phyloP scores from a whole-genome alignment of 2,329 filamentous ascomycete genomes.

The Cladosporium sp. region DNA sequence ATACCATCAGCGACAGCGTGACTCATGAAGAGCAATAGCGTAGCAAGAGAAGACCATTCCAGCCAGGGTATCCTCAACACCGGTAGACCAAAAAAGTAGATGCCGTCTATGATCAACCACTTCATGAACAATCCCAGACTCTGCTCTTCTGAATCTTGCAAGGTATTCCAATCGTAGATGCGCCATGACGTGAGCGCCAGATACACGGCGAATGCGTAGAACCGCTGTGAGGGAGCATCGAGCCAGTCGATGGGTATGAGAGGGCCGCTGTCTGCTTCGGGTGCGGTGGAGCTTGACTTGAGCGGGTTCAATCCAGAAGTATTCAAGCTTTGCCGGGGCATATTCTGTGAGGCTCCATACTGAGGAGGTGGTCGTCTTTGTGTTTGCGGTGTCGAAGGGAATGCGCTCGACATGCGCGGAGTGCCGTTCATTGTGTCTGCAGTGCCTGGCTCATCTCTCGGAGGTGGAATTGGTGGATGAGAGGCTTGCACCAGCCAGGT shows the following conservation, averaged over 20 bases:
- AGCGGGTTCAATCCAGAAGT: constrained; percentile 26
- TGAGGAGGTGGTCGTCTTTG: constrained; percentile 28
- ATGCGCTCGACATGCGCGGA: constrained; percentile 47
- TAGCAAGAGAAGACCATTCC: constrained; percentile 76
- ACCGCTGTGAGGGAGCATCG: constrained; percentile 85
- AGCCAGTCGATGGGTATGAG: constrained; percentile 77
- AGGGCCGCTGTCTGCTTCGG: constrained; percentile 44
- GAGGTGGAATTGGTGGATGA: neutral
- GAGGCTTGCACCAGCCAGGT: neutral
- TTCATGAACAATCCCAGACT: constrained; percentile 92
- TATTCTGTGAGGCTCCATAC: constrained; percentile 19
- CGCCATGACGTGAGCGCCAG: constrained; percentile 73
- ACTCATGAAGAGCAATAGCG: constrained; percentile 64
- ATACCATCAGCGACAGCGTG: constrained; percentile 75
- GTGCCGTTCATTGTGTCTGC: constrained; percentile 15
- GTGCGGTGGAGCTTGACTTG: constrained; percentile 30
- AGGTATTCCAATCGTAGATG: constrained; percentile 76
- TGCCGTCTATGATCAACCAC: constrained; percentile 83
- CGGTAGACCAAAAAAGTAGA: constrained; percentile 83
- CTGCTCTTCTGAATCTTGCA: constrained; percentile 76
- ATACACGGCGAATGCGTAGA: constrained; percentile 83
- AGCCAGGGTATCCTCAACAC: constrained; percentile 92
- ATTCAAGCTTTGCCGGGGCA: constrained; percentile 16
- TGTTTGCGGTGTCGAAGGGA: constrained; percentile 65
- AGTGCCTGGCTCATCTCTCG: constrained; percentile 2